phyloP scores from a whole-genome alignment of 139 green algal genomes.

The Monoraphidium neglectum region DNA sequence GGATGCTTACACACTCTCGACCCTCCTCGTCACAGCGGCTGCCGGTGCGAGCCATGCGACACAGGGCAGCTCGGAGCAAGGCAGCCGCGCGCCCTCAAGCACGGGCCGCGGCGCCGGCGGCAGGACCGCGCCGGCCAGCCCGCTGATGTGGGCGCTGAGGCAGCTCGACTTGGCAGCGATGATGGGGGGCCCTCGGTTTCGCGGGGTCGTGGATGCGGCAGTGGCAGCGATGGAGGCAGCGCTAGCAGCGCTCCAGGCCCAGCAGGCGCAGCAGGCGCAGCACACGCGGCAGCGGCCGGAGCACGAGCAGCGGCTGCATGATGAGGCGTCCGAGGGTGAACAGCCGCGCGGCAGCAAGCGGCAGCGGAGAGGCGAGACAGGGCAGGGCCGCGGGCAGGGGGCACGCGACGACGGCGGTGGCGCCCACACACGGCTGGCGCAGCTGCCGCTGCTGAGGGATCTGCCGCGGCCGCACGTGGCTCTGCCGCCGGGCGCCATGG shows the following conservation, averaged over 20 bases:
- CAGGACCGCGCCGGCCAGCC: background rate
- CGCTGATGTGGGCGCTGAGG: slow-evolving; percentile 34
- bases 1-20: slow-evolving; percentile 71
- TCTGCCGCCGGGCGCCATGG: slow-evolving; percentile 59
- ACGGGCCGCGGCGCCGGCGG: background rate
- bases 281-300: background rate
- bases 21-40: slow-evolving; percentile 41
- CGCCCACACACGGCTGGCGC: background rate
- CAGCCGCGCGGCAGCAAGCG: too few species aligned
- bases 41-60: background rate
- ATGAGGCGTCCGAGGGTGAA: too few species aligned
- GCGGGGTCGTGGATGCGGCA: slow-evolving; percentile 39
- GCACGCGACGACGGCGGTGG: too few species aligned
- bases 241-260: background rate
- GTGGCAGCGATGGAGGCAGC: slow-evolving; percentile 31
- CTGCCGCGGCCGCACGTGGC: slow-evolving; percentile 46
- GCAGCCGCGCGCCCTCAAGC: background rate
- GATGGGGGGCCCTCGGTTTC: slow-evolving; percentile 78
- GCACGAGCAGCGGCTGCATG: background rate
- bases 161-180: slow-evolving; percentile 81
- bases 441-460: background rate
- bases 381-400: too few species aligned
- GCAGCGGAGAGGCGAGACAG: too few species aligned
- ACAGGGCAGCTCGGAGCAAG: background rate
- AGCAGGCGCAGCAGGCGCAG: background rate